Base-by-base conservation (phyloP, 1,284 basidiomycete genomes). In the Xanthoconium separans region DNA sequence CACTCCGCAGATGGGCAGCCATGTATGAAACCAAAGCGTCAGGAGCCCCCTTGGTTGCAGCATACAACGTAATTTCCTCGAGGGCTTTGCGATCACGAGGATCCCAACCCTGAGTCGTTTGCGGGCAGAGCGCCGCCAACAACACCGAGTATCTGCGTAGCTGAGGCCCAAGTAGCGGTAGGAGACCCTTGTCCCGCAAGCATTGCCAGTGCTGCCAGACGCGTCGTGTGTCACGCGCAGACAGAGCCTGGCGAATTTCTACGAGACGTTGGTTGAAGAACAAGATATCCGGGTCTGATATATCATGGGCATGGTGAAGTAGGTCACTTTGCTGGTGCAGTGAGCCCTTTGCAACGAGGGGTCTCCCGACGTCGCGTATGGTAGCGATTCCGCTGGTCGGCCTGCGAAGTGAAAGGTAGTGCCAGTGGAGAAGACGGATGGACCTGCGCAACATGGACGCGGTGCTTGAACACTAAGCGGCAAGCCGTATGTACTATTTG, bases 11-110 rank as follows among this genome's bases (percentile, higher is more conserved):
- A 56, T 77, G 70, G 24, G 68, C 62, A 37, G 78, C 60, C 79
- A 89, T 77, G 56, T 77, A 75, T 22, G 73, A 73, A 52, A 72
- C 72, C 44, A 89, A 69, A 3, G 79, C 80, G 9, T 76, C 72
- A 12, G 75, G 69, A 18, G 67, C 66, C 1, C 77, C 77, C 51
- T 71, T 70, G n/a, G 63, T 65, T 1, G 74, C 73, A 3, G 79
- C 75, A 18, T 76, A 70, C 20, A 85, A 52, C 8, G 81, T 78
- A 44, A 87, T 76, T 47, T 77, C 72, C 54, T 78, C 74, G 15
- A 79, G 63, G 16, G 66, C 61, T 31, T 58, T 58, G 44, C 64
- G 61, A 31, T 74, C 68, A 27, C 62, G 54, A 20, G 64, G 54
- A 53, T 63, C 59, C 66, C 68, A 75, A 27, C 45, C 37, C 18